These are phyloP conservation scores for Dujonia santamariae DNA, from an alignment of 1,139 yeast genomes.

Conservation along the genomic window DNA sequence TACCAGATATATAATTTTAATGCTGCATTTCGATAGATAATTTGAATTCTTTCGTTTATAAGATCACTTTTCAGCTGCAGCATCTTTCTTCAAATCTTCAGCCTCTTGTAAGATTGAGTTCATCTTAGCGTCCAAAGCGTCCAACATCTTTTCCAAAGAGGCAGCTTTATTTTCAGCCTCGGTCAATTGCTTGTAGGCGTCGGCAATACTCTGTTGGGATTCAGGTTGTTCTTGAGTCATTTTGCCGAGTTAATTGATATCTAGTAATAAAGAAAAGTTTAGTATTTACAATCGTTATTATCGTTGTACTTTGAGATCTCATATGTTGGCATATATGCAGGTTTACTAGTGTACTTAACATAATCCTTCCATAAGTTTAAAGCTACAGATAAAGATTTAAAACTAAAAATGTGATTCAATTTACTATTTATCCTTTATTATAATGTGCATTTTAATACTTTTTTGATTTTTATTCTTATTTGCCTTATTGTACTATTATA, in stretches of 20 bases:
- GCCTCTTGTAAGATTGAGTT: slow-evolving; percentile 43
- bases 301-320: no score
- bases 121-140: slow-evolving; percentile 41
- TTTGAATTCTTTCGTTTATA: neutral
- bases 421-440: no score
- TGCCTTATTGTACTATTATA: no score
- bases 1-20: neutral
- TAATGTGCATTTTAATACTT: no score
- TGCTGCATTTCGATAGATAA: neutral
- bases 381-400: neutral
- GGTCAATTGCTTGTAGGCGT: slow-evolving; percentile 38
- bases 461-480: no score
- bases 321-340: no score
- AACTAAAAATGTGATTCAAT: neutral
- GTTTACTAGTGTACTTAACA: no score
- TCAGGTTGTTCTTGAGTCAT: slow-evolving; percentile 8
- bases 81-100: slow-evolving; percentile 17
- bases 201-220: slow-evolving; percentile 21
- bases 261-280: no score
- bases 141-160: slow-evolving; percentile 42
- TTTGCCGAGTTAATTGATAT: no score
- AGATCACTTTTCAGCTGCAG: neutral
- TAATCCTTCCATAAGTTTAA: neutral
- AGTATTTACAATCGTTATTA: no score
- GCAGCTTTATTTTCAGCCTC: slow-evolving; percentile 46